phyloP scores from a whole-genome alignment of 2,329 filamentous ascomycete genomes.

The Rachicladosporium sp. region DNA sequence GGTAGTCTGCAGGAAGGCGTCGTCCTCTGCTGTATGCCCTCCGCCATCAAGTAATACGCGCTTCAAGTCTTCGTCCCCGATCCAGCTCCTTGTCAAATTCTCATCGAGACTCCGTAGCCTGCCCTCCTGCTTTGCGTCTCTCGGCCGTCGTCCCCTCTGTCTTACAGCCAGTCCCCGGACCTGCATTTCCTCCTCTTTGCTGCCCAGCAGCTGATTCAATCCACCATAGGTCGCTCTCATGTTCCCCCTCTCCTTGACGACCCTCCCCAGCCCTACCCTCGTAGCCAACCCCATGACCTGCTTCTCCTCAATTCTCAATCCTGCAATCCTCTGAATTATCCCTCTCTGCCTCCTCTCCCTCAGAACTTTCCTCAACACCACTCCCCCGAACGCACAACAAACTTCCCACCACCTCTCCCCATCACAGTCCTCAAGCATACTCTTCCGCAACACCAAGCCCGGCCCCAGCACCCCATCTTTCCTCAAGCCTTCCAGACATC shows the following conservation, averaged over 20 bases:
- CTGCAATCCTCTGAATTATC: no score
- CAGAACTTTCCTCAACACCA: constrained; percentile 58
- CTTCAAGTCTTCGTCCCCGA: constrained; percentile 63
- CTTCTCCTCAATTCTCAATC: no score
- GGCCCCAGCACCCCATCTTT: constrained; percentile 73
- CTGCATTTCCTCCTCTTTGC: constrained; percentile 34
- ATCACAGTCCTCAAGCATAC: constrained; percentile 92
- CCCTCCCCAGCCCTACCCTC: no score
- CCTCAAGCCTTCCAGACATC: constrained; percentile 72
- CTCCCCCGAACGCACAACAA: constrained; percentile 69
- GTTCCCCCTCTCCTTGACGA: no score
- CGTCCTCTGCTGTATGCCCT: no score
- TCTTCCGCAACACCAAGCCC: constrained; percentile 74
- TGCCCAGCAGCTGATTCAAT: constrained; percentile 5
- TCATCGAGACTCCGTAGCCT: constrained; percentile 36
- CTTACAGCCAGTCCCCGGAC: no score
- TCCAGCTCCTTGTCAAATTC: constrained; percentile 60
- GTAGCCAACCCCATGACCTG: no score
- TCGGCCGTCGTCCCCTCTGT: no score
- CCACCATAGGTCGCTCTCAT: no score
- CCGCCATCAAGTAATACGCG: constrained; percentile 24
- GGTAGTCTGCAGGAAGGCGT: no score
- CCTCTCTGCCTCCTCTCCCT: constrained; percentile 29
- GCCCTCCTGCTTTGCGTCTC: constrained; percentile 20
- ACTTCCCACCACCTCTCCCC: constrained; percentile 84